Evolutionary conservation across 208 protist species (phyloP).

Genomic region (Crithidia acanthocephali): DNA sequence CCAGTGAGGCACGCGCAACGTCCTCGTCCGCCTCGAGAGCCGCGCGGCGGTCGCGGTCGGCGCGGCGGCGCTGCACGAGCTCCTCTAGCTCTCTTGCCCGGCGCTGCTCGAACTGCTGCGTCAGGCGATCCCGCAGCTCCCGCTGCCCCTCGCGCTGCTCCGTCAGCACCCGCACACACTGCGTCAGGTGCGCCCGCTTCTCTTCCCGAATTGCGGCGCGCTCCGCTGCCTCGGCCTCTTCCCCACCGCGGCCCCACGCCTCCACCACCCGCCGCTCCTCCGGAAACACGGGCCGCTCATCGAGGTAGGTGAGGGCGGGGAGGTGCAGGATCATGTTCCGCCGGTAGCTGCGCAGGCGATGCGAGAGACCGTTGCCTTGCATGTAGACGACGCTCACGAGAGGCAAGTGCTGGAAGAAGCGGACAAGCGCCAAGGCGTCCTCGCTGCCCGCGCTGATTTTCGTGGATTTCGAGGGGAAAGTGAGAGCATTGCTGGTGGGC

Average conservation of each 20-base stretch:
- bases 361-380: constrained; percentile 79
- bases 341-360: constrained; percentile 81
- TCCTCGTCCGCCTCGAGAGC: constrained; percentile 42
- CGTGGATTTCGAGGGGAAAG: background rate
- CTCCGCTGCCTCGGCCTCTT: constrained; percentile 69
- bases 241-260: constrained; percentile 82
- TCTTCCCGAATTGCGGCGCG: constrained; percentile 79
- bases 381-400: constrained; percentile 92
- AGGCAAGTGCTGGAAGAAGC: constrained; percentile 82
- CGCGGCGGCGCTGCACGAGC: constrained; percentile 48
- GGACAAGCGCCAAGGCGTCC: constrained; percentile 52
- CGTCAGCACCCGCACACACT: constrained; percentile 71
- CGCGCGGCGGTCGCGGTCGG: constrained; percentile 37
- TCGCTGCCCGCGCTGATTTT: constrained; percentile 9
- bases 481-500: background rate
- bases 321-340: constrained; percentile 89
- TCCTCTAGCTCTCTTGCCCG: constrained; percentile 63
- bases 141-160: constrained; percentile 79
- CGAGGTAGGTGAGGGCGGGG: constrained; percentile 81
- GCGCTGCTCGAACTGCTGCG: constrained; percentile 62
- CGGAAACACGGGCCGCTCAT: constrained; percentile 88
- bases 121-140: constrained; percentile 73
- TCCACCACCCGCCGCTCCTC: constrained; percentile 86
- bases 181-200: constrained; percentile 80
- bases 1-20: constrained; percentile 27